These are phyloP conservation scores for Fennellomyces sp. DNA, from an alignment of 371 early-diverging fungal species.

Conservation along the genomic window DNA sequence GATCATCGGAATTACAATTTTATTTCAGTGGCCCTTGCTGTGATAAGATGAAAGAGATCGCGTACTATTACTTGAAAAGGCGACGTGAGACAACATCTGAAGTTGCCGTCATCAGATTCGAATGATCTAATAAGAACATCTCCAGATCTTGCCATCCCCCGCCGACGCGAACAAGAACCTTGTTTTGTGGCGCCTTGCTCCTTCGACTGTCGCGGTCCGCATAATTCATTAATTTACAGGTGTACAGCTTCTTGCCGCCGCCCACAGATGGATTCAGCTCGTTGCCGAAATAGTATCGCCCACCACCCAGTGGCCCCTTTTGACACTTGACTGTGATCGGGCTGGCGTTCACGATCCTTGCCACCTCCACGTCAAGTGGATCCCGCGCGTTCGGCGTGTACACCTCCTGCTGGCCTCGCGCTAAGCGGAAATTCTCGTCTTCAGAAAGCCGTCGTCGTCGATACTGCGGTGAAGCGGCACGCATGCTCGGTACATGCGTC, in stretches of 20 bases:
- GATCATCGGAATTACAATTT: not conserved
- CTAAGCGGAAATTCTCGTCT: conserved; percentile 1
- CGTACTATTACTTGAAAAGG: not conserved
- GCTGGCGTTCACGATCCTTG: conserved; percentile 55
- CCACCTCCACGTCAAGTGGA: conserved; percentile 62
- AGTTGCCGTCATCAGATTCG: conserved; percentile 33
- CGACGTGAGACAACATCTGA: not conserved
- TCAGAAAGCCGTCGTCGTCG: conserved; percentile 5
- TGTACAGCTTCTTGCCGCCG: conserved; percentile 50
- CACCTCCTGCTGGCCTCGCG: not conserved
- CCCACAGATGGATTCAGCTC: conserved; percentile 43
- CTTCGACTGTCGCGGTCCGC: conserved; percentile 22
- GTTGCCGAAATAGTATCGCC: conserved; percentile 66
- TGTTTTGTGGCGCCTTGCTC: conserved; percentile 32
- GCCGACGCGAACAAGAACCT: conserved; percentile 68
- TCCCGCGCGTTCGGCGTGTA: conserved; percentile 53
- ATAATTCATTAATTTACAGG: conserved; percentile 54
- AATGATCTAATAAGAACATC: conserved; percentile 59
- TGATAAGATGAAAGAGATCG: not conserved
- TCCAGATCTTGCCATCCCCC: conserved; percentile 75
- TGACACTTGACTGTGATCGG: conserved; percentile 54
- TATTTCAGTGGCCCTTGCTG: not conserved
- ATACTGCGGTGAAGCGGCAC: conserved; percentile 3
- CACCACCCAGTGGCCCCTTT: conserved; percentile 41
- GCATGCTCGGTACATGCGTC: not conserved